A percentile compares a stretch with the other conserved stretches of the same genome.
Conservation (phyloP, 2,329 filamentous ascomycete genomes). For the Trichophyton schoenleinii region DNA sequence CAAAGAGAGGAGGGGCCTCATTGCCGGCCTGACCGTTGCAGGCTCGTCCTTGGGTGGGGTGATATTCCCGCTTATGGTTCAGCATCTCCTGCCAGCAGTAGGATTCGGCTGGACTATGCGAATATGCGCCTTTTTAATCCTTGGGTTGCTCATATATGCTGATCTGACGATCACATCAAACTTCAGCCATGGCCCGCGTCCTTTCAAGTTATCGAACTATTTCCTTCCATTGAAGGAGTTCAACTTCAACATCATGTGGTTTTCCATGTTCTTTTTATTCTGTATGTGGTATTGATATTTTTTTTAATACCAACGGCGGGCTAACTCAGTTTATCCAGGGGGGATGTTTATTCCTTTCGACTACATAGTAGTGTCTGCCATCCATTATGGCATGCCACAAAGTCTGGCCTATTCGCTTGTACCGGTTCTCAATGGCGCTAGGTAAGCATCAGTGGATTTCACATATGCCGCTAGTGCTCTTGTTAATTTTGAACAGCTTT, state of each 20-base stretch:
- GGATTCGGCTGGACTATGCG: conserved; percentile 48
- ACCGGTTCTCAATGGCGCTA: conserved; percentile 18
- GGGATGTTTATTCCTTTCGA: conserved; percentile 9
- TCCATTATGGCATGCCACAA: conserved; percentile 15
- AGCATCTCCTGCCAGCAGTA: conserved; percentile 33
- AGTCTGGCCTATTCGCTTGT: conserved; percentile 18
- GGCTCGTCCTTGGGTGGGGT: conserved; percentile 45
- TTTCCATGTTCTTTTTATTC: conserved; percentile 38
- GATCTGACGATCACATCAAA: conserved; percentile 41
- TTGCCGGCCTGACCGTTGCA: conserved; percentile 47
- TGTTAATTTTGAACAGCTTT: background rate
- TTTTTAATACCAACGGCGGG: background rate
- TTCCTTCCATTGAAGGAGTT: conserved; percentile 36
- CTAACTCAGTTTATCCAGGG: background rate
- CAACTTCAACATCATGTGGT: conserved; percentile 32
- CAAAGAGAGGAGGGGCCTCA: conserved; percentile 40
- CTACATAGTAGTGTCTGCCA: conserved; percentile 16
- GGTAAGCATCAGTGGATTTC: background rate
- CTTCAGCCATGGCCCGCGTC: conserved; percentile 22
- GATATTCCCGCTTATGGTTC: conserved; percentile 41
- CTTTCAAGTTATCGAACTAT: conserved; percentile 39
- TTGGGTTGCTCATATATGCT: conserved; percentile 44
- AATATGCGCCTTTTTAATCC: conserved; percentile 46
- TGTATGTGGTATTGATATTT: background rate
- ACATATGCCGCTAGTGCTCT: background rate